Conservation (phyloP, 805 yeast genomes). For the Kodamaea leandrae region DNA sequence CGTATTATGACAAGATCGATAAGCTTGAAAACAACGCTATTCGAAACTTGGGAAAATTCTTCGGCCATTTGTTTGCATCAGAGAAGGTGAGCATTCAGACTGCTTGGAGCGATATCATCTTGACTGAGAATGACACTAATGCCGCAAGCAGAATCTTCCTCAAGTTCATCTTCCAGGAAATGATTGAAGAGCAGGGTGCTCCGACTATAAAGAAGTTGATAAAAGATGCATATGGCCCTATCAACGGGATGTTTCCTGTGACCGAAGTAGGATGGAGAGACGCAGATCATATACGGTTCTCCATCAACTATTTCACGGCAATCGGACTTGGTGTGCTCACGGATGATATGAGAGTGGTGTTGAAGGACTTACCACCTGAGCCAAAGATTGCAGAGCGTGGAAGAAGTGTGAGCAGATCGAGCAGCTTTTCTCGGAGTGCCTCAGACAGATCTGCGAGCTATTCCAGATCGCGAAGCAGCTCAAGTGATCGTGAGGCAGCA, state of each 20-base stretch:
- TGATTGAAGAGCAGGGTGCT: conserved; percentile 74
- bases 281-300: conserved; percentile 60
- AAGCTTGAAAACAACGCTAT: conserved; percentile 70
- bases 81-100: conserved; percentile 64
- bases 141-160: conserved; percentile 78
- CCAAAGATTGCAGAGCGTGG: conserved; percentile 13
- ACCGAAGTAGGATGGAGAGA: conserved; percentile 29
- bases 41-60: conserved; percentile 76
- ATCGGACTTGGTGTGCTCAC: conserved; percentile 84
- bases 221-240: neutral
- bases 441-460: conserved; percentile 20
- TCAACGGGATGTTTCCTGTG: conserved; percentile 62
- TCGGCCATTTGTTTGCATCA: conserved; percentile 78
- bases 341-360: conserved; percentile 68
- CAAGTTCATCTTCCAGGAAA: conserved; percentile 75
- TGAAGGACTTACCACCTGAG: conserved; percentile 32
- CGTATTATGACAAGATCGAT: conserved; percentile 57
- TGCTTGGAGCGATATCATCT: conserved; percentile 49
- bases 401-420: conserved; percentile 11
- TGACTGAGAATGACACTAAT: conserved; percentile 73
- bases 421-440: conserved; percentile 18
- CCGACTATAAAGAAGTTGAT: conserved; percentile 44
- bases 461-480: conserved; percentile 23
- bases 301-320: conserved; percentile 90
- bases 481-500: conserved; percentile 3